phyloP scores from a whole-genome alignment of 148 eudicot species.

The Pharnaceum exiguum region DNA sequence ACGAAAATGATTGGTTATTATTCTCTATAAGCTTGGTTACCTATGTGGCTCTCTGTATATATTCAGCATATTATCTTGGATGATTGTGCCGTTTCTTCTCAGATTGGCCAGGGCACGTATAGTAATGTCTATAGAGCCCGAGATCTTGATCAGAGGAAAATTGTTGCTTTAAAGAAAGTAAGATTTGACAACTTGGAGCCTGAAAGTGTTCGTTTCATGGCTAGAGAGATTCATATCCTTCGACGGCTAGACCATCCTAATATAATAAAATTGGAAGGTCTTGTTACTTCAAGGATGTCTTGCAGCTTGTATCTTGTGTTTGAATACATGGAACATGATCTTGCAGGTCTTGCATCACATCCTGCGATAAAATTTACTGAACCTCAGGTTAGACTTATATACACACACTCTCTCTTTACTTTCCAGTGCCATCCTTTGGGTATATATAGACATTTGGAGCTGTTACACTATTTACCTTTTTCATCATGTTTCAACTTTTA shows the following conservation, averaged over 20 bases:
- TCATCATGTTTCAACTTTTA: neutral
- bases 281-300: constrained; percentile 78
- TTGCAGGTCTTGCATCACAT: constrained; percentile 78
- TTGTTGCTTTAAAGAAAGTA: constrained; percentile 84
- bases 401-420: neutral
- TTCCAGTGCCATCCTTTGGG: neutral
- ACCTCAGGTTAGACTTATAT: constrained; percentile 50
- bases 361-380: constrained; percentile 75
- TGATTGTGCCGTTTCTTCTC: constrained; percentile 21
- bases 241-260: constrained; percentile 84
- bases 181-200: constrained; percentile 80
- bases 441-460: neutral
- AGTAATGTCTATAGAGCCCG: constrained; percentile 85
- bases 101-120: constrained; percentile 91
- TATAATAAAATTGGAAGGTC: constrained; percentile 73
- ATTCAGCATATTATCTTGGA: neutral
- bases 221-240: constrained; percentile 75
- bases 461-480: neutral
- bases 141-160: constrained; percentile 67
- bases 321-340: constrained; percentile 89
- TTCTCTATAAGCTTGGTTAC: too few relatives aligned
- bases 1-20: too few relatives aligned
- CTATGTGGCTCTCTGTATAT: constrained; percentile 8
- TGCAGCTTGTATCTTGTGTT: constrained; percentile 83
- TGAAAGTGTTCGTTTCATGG: constrained; percentile 85